Percentiles rank a stretch among this genome's conserved stretches.
Evolutionary conservation across 1,284 basidiomycete genomes (phyloP).

Genomic region (Pyrrhoderma lamaoense): DNA sequence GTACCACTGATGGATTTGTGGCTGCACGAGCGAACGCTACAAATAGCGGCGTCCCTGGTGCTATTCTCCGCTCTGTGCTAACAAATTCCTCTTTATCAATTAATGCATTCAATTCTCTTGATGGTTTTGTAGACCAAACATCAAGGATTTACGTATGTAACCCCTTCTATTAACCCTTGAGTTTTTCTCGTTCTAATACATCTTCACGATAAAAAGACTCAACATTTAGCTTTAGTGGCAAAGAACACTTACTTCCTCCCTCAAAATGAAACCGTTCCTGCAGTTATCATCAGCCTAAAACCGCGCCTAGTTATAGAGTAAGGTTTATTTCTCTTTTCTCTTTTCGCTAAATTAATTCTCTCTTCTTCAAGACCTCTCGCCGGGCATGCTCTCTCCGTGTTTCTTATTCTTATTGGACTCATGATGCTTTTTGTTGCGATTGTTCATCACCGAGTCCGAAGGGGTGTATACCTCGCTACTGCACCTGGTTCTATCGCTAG

Average conservation of each 20-base stretch:
- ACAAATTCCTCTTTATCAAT: conserved; percentile 33
- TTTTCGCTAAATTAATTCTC: conserved; percentile 1
- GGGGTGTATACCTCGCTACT: conserved; percentile 43
- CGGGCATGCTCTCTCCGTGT: conserved; percentile 38
- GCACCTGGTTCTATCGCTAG: conserved; percentile 55
- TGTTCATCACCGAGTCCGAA: conserved; percentile 39
- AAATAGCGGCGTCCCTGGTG: conserved; percentile 42
- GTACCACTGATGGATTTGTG: conserved; percentile 36
- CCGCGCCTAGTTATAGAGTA: conserved; percentile 52
- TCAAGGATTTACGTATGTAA: conserved; percentile 44
- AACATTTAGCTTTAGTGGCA: conserved; percentile 47
- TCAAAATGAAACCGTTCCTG: conserved; percentile 30
- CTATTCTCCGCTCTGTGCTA: conserved; percentile 41
- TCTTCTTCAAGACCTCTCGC: conserved; percentile 37
- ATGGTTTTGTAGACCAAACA: conserved; percentile 47
- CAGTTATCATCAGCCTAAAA: conserved; percentile 32
- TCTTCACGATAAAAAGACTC: no score
- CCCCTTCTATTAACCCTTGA: neutral
- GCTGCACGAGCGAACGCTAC: conserved; percentile 41
- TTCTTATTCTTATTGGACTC: conserved; percentile 41
- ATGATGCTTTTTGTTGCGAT: conserved; percentile 40
- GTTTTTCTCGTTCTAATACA: conserved; percentile 6
- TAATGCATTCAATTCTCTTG: conserved; percentile 37
- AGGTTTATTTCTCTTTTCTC: conserved; percentile 21
- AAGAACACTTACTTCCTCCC: conserved; percentile 48